A percentile compares a stretch with the other conserved stretches of the same genome.
phyloP scores from a whole-genome alignment of 2,329 filamentous ascomycete species.

The Pseudogymnoascus sp. region DNA sequence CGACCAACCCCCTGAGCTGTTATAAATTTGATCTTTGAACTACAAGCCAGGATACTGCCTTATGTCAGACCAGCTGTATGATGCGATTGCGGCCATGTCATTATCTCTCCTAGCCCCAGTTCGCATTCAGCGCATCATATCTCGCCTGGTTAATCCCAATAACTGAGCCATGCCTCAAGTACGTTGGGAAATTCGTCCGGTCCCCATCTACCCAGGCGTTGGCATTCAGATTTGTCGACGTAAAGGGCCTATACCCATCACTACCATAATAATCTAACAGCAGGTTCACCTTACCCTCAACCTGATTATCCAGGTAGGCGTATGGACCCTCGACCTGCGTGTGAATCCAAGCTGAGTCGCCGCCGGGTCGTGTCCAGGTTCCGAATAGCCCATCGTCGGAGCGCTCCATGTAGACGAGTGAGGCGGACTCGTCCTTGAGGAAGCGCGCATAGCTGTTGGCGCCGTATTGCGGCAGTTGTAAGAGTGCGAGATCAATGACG shows the following conservation, averaged over 20 bases:
- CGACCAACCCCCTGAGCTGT: not conserved
- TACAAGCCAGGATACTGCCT: not conserved
- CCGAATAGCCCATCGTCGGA: constrained; percentile 42
- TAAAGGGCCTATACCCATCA: constrained; percentile 42
- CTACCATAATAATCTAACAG: constrained; percentile 41
- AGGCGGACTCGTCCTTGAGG: constrained; percentile 45
- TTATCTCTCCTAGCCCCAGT: constrained; percentile 27
- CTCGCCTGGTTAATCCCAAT: constrained; percentile 37
- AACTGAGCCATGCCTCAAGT: constrained; percentile 44
- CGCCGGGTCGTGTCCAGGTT: constrained; percentile 41
- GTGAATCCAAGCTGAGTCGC: constrained; percentile 34
- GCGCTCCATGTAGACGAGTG: constrained; percentile 43
- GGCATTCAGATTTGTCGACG: constrained; percentile 34
- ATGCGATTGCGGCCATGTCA: not conserved
- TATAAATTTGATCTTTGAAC: not conserved
- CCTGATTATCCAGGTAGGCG: constrained; percentile 36
- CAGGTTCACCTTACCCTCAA: constrained; percentile 34
- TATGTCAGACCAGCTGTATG: not conserved
- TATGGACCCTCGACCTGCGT: constrained; percentile 37
- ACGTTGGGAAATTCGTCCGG: constrained; percentile 35
- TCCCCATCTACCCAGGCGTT: constrained; percentile 41
- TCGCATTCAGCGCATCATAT: constrained; percentile 33
- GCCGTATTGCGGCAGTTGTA: constrained; percentile 30
- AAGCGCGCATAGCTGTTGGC: constrained; percentile 41
- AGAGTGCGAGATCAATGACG: constrained; percentile 50